phyloP scores from a whole-genome alignment of 1,284 basidiomycete species.

The Cystodermella granulosa region DNA sequence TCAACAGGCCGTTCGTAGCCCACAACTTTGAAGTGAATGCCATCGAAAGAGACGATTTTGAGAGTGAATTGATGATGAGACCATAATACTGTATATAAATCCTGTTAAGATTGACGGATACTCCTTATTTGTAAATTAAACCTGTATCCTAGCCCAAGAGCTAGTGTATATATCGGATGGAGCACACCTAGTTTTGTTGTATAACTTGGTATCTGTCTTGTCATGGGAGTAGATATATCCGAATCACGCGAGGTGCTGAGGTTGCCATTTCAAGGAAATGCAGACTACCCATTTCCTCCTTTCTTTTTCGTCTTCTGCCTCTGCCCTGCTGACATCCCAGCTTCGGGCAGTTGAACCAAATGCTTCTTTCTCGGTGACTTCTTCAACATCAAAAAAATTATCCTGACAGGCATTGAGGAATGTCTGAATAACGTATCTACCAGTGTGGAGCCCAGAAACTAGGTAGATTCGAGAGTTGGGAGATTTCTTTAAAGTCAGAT shows the following conservation, averaged over 20 bases:
- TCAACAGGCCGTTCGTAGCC: constrained; percentile 11
- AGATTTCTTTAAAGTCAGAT: constrained; percentile 42
- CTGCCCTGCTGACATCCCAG: constrained; percentile 52
- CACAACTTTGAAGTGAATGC: neutral
- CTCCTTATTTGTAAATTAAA: too few species aligned
- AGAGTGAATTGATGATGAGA: too few species aligned
- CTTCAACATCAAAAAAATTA: constrained; percentile 48
- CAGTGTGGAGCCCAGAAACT: constrained; percentile 69
- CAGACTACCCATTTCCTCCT: constrained; percentile 66
- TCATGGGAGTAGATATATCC: too few species aligned
- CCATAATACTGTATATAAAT: too few species aligned
- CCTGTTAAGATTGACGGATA: too few species aligned
- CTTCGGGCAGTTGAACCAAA: constrained; percentile 35
- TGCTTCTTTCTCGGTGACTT: constrained; percentile 47
- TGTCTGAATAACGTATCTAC: constrained; percentile 59
- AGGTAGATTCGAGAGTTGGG: constrained; percentile 51
- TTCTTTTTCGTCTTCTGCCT: constrained; percentile 57
- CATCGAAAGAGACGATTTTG: neutral
- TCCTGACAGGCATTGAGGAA: constrained; percentile 45
- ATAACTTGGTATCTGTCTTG: too few species aligned
- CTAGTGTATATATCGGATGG: too few species aligned
- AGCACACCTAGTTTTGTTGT: too few species aligned
- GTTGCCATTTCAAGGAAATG: constrained; percentile 54
- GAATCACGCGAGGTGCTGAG: too few species aligned
- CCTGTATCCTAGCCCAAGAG: too few species aligned